A percentile compares a stretch with the other conserved stretches of the same genome.
Evolutionary conservation across 2,329 filamentous ascomycete species (phyloP).

Genomic region (Clarireedia monteithiana): DNA sequence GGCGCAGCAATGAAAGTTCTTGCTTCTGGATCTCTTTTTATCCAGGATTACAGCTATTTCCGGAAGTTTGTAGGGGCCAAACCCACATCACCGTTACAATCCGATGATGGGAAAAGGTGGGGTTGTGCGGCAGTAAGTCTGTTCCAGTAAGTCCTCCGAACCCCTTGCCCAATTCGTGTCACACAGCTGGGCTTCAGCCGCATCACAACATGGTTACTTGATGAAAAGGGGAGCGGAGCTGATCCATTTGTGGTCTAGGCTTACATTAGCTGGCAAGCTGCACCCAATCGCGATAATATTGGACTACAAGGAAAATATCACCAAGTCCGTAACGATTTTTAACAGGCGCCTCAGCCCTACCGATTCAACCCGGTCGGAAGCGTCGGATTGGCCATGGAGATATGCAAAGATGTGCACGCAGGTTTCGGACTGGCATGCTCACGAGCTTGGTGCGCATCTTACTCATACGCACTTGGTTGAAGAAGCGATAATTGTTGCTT

Average conservation of each 20-base stretch:
- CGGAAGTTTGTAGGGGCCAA: slow-evolving; percentile 11
- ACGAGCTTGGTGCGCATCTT: slow-evolving; percentile 41
- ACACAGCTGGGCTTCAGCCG: no score
- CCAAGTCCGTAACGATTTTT: slow-evolving; percentile 40
- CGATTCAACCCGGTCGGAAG: slow-evolving; percentile 29
- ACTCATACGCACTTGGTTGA: slow-evolving; percentile 39
- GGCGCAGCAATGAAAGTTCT: slow-evolving; percentile 9
- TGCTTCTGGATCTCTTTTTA: slow-evolving; percentile 10
- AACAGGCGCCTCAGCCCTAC: slow-evolving; percentile 34
- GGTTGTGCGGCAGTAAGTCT: slow-evolving; percentile 35
- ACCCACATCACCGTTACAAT: neutral
- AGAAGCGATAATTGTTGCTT: slow-evolving; percentile 40
- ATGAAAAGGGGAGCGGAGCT: neutral
- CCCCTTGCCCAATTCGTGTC: neutral
- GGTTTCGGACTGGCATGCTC: slow-evolving; percentile 40
- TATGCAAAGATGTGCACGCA: slow-evolving; percentile 45
- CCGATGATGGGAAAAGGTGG: slow-evolving; percentile 16
- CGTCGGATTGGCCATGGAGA: slow-evolving; percentile 42
- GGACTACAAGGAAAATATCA: slow-evolving; percentile 37
- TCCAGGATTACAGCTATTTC: slow-evolving; percentile 27
- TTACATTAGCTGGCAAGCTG: slow-evolving; percentile 33
- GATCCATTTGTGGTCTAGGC: neutral
- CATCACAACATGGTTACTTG: no score
- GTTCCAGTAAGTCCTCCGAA: slow-evolving; percentile 33
- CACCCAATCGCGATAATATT: slow-evolving; percentile 42